phyloP scores from a whole-genome alignment of 768 basidiomycete species.

The Panaeolus papilionaceus region DNA sequence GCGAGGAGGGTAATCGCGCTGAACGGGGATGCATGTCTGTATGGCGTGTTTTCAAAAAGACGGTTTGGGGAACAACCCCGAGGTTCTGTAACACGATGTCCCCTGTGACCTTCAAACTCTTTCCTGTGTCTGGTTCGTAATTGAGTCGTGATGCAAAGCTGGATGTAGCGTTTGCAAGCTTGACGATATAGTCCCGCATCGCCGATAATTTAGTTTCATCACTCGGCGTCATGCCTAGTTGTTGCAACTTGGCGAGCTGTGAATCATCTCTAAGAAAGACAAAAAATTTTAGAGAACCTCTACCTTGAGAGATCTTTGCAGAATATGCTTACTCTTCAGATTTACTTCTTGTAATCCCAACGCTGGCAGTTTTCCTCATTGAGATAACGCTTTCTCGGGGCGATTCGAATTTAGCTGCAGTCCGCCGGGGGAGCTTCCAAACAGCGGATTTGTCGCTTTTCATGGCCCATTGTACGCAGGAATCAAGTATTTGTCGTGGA shows the following conservation, averaged over 20 bases:
- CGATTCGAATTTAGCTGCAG: slow-evolving; percentile 60
- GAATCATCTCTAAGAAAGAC: slow-evolving; percentile 67
- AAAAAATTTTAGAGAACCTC: slow-evolving; percentile 13
- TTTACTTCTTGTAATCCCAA: slow-evolving; percentile 53
- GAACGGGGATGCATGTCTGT: slow-evolving; percentile 46
- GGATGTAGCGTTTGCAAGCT: slow-evolving; percentile 78
- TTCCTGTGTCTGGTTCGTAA: slow-evolving; percentile 67
- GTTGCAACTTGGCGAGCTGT: slow-evolving; percentile 79
- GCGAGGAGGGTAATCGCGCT: slow-evolving; percentile 43
- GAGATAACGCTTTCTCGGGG: slow-evolving; percentile 75
- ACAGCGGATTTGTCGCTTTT: slow-evolving; percentile 80
- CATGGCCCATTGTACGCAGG: slow-evolving; percentile 89
- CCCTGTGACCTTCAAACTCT: slow-evolving; percentile 65
- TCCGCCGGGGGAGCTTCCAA: slow-evolving; percentile 68
- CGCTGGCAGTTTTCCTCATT: slow-evolving; percentile 56
- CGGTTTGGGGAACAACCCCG: slow-evolving; percentile 88
- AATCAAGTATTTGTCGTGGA: slow-evolving; percentile 78
- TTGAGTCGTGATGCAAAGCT: slow-evolving; percentile 75
- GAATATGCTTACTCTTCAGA: slow-evolving; percentile 75
- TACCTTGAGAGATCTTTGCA: not conserved
- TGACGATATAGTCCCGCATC: slow-evolving; percentile 88
- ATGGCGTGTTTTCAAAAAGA: slow-evolving; percentile 75
- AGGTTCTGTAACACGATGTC: slow-evolving; percentile 87
- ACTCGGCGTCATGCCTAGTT: slow-evolving; percentile 81
- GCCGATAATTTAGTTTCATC: slow-evolving; percentile 90